A percentile compares a stretch with the other conserved stretches of the same genome.
Conservation (phyloP, 23 red algal species). For the Gracilariopsis chorda region DNA sequence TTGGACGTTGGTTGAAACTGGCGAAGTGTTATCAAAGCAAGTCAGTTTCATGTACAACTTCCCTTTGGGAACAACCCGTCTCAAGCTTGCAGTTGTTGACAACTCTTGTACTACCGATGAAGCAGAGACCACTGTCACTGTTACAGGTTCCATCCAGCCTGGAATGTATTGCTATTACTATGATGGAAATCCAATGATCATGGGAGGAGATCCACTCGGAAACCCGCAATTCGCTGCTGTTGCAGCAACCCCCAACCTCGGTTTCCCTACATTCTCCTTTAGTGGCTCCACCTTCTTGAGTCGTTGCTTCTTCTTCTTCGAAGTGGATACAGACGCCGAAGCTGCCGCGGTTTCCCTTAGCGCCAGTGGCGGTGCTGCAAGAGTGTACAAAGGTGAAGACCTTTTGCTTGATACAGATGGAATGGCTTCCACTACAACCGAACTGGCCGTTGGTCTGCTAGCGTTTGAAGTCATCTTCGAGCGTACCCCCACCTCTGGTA, state of each 20-base stretch:
- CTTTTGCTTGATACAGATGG: constrained; percentile 32
- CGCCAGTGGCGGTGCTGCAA: constrained; percentile 27
- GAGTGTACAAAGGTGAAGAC: constrained; percentile 63
- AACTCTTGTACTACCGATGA: constrained; percentile 57
- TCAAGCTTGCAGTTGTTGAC: constrained; percentile 48
- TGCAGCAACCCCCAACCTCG: neutral
- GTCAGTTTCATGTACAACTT: constrained; percentile 29
- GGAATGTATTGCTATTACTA: constrained; percentile 76
- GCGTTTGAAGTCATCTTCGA: constrained; percentile 40
- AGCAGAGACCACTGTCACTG: constrained; percentile 64
- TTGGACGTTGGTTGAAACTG: constrained; percentile 65
- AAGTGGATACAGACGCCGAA: constrained; percentile 7
- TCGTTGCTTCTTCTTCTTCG: constrained; percentile 51
- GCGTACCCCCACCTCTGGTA: neutral
- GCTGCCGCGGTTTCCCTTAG: neutral
- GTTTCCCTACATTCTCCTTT: constrained; percentile 28
- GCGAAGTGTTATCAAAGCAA: constrained; percentile 29
- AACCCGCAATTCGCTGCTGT: constrained; percentile 35
- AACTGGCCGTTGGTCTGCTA: constrained; percentile 18
- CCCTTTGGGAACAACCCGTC: constrained; percentile 61
- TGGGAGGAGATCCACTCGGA: neutral
- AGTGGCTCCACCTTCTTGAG: neutral
- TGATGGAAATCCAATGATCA: neutral
- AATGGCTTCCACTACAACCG: neutral
- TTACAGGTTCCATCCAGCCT: constrained; percentile 52